A percentile compares a stretch with the other conserved stretches of the same genome.
phyloP scores from a whole-genome alignment of 805 yeast species.

The Cyberlindnera meyerae region DNA sequence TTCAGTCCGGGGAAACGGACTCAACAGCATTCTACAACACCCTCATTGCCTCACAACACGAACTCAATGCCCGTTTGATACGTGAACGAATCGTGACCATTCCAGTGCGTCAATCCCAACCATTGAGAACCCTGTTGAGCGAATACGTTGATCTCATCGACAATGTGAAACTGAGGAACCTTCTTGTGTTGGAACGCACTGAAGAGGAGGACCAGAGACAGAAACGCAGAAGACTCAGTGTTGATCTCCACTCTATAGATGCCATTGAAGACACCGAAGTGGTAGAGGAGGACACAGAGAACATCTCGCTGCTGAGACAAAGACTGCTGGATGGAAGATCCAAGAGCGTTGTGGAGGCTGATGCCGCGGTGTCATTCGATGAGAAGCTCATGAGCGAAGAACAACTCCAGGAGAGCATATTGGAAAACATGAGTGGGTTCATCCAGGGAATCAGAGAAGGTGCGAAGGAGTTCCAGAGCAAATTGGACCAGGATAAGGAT shows the following conservation, averaged over 20 bases:
- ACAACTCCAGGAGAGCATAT: constrained; percentile 31
- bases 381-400: constrained; percentile 34
- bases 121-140: not conserved
- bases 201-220: constrained; percentile 4
- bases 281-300: constrained; percentile 26
- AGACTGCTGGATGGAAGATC: constrained; percentile 27
- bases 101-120: not conserved
- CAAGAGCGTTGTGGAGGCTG: not conserved
- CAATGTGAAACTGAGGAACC: constrained; percentile 8
- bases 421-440: constrained; percentile 35
- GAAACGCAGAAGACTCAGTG: constrained; percentile 17
- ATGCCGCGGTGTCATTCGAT: constrained; percentile 23
- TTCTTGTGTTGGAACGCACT: constrained; percentile 8
- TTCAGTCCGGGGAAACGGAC: constrained; percentile 2
- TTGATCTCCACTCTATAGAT: constrained; percentile 19
- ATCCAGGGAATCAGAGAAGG: constrained; percentile 34
- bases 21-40: constrained; percentile 12
- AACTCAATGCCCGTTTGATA: constrained; percentile 5
- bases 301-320: constrained; percentile 28
- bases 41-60: constrained; percentile 11
- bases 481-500: constrained; percentile 34
- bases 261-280: constrained; percentile 1
- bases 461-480: constrained; percentile 36
- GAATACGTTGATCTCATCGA: constrained; percentile 8
- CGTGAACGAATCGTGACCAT: constrained; percentile 1